A percentile compares a stretch with the other conserved stretches of the same genome.
Evolutionary conservation across 1,284 basidiomycete species (phyloP).

Genomic region (Tylopilus sp.): DNA sequence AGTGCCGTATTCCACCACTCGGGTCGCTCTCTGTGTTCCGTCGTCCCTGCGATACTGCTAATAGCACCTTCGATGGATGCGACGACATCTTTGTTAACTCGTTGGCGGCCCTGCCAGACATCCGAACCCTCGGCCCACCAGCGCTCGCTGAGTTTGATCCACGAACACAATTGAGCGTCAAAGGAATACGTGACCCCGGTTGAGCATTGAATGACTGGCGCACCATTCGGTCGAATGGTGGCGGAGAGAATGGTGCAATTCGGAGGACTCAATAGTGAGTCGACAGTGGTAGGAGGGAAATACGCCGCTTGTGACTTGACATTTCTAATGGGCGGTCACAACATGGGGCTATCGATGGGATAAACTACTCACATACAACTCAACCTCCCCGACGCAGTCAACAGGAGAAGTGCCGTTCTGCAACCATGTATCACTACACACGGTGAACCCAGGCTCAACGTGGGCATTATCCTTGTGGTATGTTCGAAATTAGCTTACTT

Average conservation of each 20-base stretch:
- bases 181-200: conserved; percentile 76
- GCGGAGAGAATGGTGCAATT: conserved; percentile 59
- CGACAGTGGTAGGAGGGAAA: conserved; percentile 65
- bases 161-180: conserved; percentile 62
- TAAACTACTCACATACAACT: conserved; percentile 64
- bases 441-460: conserved; percentile 69
- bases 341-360: not conserved
- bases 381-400: conserved; percentile 71
- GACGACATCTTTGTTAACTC: conserved; percentile 46
- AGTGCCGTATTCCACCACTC: conserved; percentile 78
- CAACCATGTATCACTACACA: conserved; percentile 67
- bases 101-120: conserved; percentile 72
- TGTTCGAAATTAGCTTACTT: conserved; percentile 8
- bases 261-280: conserved; percentile 55
- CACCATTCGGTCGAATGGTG: conserved; percentile 72
- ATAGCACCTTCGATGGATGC: conserved; percentile 60
- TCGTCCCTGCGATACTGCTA: conserved; percentile 40
- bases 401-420: conserved; percentile 63
- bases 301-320: conserved; percentile 61
- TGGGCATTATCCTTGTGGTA: conserved; percentile 63
- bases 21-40: conserved; percentile 48
- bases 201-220: conserved; percentile 73
- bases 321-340: conserved; percentile 53
- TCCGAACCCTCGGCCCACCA: conserved; percentile 83
- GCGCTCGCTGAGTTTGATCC: conserved; percentile 71